These are phyloP conservation scores for Stenogyne calaminthoides DNA, from an alignment of 305 asterid genomes.

Conservation along the genomic window DNA sequence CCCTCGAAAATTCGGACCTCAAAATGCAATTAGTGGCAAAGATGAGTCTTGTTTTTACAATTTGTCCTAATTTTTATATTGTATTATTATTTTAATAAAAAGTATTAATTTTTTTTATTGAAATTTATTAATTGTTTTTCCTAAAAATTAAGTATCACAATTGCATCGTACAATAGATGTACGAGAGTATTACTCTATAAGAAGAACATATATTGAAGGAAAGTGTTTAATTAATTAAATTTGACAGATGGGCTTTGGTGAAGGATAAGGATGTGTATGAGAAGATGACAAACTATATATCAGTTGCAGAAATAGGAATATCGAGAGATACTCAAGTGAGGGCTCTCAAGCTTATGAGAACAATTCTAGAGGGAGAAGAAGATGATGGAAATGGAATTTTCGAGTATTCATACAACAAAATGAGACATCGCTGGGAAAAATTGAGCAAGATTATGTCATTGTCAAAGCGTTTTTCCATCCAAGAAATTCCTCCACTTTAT, in stretches of 20 bases:
- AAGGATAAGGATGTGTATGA: constrained; percentile 51
- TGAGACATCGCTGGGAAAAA: constrained; percentile 63
- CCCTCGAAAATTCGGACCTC: no score
- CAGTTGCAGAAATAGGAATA: constrained; percentile 44
- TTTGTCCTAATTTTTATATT: no score
- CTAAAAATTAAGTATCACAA: no score
- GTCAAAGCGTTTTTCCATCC: constrained; percentile 54
- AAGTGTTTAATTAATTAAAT: background rate
- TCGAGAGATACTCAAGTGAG: constrained; percentile 69
- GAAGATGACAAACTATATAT: constrained; percentile 38
- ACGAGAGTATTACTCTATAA: no score
- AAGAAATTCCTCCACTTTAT: constrained; percentile 49
- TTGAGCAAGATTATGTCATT: constrained; percentile 42
- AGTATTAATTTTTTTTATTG: no score
- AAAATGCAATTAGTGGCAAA: no score
- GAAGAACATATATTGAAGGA: background rate
- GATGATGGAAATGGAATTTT: constrained; percentile 45
- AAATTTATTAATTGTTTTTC: no score
- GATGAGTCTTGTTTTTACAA: no score
- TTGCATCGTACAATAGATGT: no score
- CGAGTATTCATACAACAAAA: constrained; percentile 44
- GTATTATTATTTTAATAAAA: no score
- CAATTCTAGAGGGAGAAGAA: constrained; percentile 28
- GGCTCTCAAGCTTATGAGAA: constrained; percentile 57
- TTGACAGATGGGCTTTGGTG: constrained; percentile 72